A percentile compares a stretch with the other conserved stretches of the same genome.
Evolutionary conservation across 441 rosid species (phyloP).

Genomic region (Populus hybrid): DNA sequence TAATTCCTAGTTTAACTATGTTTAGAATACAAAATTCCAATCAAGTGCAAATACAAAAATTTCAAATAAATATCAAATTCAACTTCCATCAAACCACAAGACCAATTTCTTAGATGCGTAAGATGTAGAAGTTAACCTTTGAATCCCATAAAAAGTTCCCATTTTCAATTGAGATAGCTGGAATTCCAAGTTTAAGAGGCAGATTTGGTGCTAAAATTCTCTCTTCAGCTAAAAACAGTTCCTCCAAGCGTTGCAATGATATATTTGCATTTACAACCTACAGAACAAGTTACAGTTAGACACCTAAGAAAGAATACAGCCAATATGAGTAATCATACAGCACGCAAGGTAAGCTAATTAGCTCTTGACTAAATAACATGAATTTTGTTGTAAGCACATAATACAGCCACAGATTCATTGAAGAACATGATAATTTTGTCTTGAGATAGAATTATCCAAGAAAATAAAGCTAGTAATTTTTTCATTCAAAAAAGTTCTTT

Average conservation of each 20-base stretch:
- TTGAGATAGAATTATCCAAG: neutral
- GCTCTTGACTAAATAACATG: neutral
- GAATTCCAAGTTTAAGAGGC: constrained; percentile 71
- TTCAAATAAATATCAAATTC: neutral
- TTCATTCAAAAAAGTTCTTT: neutral
- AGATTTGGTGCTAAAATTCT: constrained; percentile 77
- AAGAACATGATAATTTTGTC: neutral
- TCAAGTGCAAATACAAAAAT: neutral
- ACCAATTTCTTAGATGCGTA: neutral
- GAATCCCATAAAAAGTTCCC: constrained; percentile 95
- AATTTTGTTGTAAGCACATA: neutral
- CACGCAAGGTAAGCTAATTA: neutral
- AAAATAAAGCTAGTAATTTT: neutral
- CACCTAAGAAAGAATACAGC: neutral
- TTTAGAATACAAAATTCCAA: neutral
- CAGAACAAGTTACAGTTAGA: constrained; percentile 22
- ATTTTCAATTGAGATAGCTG: constrained; percentile 80
- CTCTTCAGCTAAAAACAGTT: constrained; percentile 82
- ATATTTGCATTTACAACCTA: constrained; percentile 94
- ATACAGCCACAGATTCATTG: neutral
- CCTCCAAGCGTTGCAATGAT: constrained; percentile 90
- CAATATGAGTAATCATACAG: constrained; percentile 4
- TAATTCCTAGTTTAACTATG: neutral
- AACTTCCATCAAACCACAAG: neutral
- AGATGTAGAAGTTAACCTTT: constrained; percentile 42